phyloP scores from a whole-genome alignment of 2,329 filamentous ascomycete species.

The Xylariaceae sp. region DNA sequence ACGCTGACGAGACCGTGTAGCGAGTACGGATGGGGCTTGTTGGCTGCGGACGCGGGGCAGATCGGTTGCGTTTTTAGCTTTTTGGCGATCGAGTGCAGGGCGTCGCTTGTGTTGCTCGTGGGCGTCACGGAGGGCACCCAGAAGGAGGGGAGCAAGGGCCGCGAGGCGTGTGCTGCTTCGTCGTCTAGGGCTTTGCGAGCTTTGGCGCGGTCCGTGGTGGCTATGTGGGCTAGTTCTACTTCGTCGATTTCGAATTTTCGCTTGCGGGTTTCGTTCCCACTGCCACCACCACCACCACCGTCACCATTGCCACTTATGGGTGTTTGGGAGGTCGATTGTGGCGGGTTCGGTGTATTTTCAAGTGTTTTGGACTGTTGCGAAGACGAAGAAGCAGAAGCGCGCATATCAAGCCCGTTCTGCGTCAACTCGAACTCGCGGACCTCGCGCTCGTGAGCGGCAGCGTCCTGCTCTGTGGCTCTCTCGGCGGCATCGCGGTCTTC shows the following conservation, averaged over 20 bases:
- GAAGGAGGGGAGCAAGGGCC: conserved; percentile 75
- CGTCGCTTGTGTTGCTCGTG: conserved; percentile 54
- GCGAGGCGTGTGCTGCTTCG: conserved; percentile 68
- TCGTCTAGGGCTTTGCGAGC: conserved; percentile 66
- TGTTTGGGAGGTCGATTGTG: no score
- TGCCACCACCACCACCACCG: conserved; percentile 12
- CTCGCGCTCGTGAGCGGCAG: conserved; percentile 66
- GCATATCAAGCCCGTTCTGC: conserved; percentile 63
- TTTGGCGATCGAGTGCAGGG: conserved; percentile 54
- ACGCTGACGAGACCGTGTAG: conserved; percentile 74
- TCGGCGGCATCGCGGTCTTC: conserved; percentile 65
- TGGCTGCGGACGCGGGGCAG: conserved; percentile 69
- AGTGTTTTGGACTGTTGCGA: conserved; percentile 17
- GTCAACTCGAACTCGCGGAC: conserved; percentile 80
- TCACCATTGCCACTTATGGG: conserved; percentile 17
- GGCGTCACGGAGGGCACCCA: conserved; percentile 88
- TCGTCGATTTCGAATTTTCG: conserved; percentile 79
- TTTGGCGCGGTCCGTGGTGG: conserved; percentile 64
- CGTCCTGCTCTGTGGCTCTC: conserved; percentile 57
- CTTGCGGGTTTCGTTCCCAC: conserved; percentile 42
- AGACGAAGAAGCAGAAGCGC: no score
- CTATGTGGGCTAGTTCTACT: conserved; percentile 68
- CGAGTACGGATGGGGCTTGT: conserved; percentile 68
- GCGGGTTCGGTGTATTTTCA: conserved; percentile 26
- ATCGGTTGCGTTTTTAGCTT: conserved; percentile 64